Percentiles rank a stretch among this genome's conserved stretches.
Evolutionary conservation across 2,329 filamentous ascomycete species (phyloP).

Genomic region (Rugonectria rugulosa): DNA sequence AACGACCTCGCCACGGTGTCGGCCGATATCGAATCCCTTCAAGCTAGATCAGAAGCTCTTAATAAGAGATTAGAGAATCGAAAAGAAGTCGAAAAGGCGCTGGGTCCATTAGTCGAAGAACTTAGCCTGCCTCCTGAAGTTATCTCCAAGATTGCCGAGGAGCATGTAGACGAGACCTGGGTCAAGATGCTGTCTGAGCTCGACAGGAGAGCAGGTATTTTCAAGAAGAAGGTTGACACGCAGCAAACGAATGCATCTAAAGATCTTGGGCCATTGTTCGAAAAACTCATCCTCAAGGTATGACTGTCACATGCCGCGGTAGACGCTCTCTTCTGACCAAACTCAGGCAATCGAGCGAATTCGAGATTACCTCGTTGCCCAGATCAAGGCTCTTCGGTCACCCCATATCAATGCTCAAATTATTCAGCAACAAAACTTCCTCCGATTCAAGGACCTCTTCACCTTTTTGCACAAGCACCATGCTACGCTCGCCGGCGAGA

Average conservation of each 20-base stretch:
- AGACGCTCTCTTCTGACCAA: conserved; percentile 14
- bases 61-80: conserved; percentile 89
- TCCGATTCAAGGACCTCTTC: conserved; percentile 88
- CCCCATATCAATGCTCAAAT: conserved; percentile 98
- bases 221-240: conserved; percentile 72
- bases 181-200: conserved; percentile 83
- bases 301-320: conserved; percentile 10
- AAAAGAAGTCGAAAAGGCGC: conserved; percentile 84
- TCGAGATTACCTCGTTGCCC: conserved; percentile 90
- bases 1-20: conserved; percentile 92
- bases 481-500: conserved; percentile 83
- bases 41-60: conserved; percentile 82
- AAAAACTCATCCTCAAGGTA: conserved; percentile 84
- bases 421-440: conserved; percentile 90
- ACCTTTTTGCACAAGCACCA: conserved; percentile 86
- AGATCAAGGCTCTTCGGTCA: conserved; percentile 92
- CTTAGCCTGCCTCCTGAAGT: conserved; percentile 85
- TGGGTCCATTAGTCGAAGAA: conserved; percentile 90
- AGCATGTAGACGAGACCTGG: conserved; percentile 89
- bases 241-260: conserved; percentile 76
- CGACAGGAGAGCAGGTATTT: conserved; percentile 76
- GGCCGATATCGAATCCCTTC: conserved; percentile 92
- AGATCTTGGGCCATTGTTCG: conserved; percentile 84
- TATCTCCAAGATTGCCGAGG: conserved; percentile 86
- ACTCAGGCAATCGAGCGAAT: conserved; percentile 88